Percentiles rank a stretch among this genome's conserved stretches.
Conservation (phyloP, 495 filamentous ascomycete genomes). For the Cercophora newfieldiana region DNA sequence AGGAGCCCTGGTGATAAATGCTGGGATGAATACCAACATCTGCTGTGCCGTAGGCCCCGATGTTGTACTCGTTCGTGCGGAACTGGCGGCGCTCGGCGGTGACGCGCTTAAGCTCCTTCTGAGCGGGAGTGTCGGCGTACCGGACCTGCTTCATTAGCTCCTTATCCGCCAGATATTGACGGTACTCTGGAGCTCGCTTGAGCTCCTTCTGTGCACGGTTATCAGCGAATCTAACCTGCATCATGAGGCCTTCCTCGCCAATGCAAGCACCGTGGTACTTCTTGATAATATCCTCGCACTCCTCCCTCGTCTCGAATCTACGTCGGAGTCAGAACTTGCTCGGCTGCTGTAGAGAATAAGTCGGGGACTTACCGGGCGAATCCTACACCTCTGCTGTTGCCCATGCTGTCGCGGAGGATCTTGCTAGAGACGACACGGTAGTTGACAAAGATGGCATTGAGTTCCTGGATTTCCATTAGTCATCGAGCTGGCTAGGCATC, state of each 20-base stretch:
- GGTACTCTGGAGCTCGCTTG: slow-evolving; percentile 86
- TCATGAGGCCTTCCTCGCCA: slow-evolving; percentile 69
- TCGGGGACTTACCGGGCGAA: slow-evolving; percentile 79
- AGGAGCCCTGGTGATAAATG: slow-evolving; percentile 40
- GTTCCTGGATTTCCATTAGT: slow-evolving; percentile 52
- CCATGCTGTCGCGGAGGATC: slow-evolving; percentile 85
- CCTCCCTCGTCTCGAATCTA: slow-evolving; percentile 83
- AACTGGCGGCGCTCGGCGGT: slow-evolving; percentile 91
- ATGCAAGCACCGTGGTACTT: slow-evolving; percentile 75
- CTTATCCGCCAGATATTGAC: slow-evolving; percentile 88
- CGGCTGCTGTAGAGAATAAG: no score
- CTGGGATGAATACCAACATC: slow-evolving; percentile 52
- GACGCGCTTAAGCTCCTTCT: slow-evolving; percentile 93
- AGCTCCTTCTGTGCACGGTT: slow-evolving; percentile 93
- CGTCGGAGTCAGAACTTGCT: slow-evolving; percentile 24
- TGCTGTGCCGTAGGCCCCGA: slow-evolving; percentile 56
- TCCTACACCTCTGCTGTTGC: slow-evolving; percentile 92
- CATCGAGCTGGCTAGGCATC: neutral
- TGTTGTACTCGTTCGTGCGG: slow-evolving; percentile 92
- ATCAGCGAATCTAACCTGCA: slow-evolving; percentile 95
- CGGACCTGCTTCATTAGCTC: slow-evolving; percentile 56
- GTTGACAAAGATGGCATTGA: slow-evolving; percentile 75
- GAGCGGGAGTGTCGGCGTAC: slow-evolving; percentile 92
- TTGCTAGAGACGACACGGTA: slow-evolving; percentile 86
- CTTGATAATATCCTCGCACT: slow-evolving; percentile 81